A percentile compares a stretch with the other conserved stretches of the same genome.
Conservation (phyloP, 139 green algal species). For the Pseudopediastrum boryanum region DNA sequence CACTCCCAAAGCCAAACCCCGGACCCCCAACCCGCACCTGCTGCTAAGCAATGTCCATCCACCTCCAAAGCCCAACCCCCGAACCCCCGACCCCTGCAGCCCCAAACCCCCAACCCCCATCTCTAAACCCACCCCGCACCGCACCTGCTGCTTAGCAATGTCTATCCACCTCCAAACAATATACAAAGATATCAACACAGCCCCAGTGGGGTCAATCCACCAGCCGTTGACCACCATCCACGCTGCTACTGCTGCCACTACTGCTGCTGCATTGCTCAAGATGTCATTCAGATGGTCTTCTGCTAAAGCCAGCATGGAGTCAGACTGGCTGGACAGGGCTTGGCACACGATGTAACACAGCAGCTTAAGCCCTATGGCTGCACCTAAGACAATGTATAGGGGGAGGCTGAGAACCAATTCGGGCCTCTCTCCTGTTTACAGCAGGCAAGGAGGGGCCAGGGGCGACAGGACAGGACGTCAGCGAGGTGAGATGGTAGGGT, state of each 20-base stretch:
- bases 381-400: constrained; percentile 68
- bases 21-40: too few species aligned
- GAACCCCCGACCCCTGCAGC: too few species aligned
- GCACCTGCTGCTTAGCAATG: constrained; percentile 70
- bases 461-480: too few species aligned
- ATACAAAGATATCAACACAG: constrained; percentile 66
- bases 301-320: constrained; percentile 66
- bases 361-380: constrained; percentile 66
- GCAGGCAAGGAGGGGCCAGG: not conserved
- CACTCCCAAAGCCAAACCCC: too few species aligned
- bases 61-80: too few species aligned
- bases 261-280: constrained; percentile 63
- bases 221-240: constrained; percentile 37
- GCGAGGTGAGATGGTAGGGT: too few species aligned
- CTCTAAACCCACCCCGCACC: not conserved
- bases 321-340: constrained; percentile 40
- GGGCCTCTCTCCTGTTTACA: constrained; percentile 47
- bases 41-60: too few species aligned
- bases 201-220: constrained; percentile 71
- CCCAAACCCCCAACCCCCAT: too few species aligned
- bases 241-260: constrained; percentile 45
- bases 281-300: constrained; percentile 83
- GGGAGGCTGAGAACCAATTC: constrained; percentile 52
- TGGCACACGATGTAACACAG: constrained; percentile 48
- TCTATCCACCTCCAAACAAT: constrained; percentile 73